These are phyloP conservation scores for Blastobotrys indianensis DNA, from an alignment of 1,139 yeast genomes.

Conservation along the genomic window DNA sequence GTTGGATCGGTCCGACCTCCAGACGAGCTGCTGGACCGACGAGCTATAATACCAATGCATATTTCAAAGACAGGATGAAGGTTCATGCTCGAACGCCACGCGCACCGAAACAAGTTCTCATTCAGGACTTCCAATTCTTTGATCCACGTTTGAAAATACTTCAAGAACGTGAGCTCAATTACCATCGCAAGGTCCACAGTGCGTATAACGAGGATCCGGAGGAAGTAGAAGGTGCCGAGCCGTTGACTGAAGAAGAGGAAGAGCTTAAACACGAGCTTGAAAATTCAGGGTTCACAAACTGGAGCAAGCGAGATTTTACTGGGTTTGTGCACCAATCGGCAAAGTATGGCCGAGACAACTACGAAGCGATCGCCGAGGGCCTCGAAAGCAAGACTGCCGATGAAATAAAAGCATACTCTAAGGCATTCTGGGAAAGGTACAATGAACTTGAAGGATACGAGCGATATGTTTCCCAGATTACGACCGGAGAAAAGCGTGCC, in stretches of 20 bases:
- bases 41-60: constrained; percentile 81
- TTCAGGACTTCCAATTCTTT: constrained; percentile 86
- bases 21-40: constrained; percentile 68
- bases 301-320: constrained; percentile 91
- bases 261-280: constrained; percentile 55
- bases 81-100: constrained; percentile 41
- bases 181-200: constrained; percentile 63
- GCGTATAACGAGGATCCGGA: constrained; percentile 44
- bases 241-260: constrained; percentile 73
- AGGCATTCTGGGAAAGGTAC: constrained; percentile 72
- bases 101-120: constrained; percentile 46
- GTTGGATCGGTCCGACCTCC: constrained; percentile 82
- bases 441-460: constrained; percentile 78
- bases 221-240: constrained; percentile 50
- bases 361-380: constrained; percentile 57
- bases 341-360: constrained; percentile 66
- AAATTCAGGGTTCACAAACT: constrained; percentile 62
- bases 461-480: constrained; percentile 75
- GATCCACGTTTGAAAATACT: constrained; percentile 59
- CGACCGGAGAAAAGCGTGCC: constrained; percentile 77
- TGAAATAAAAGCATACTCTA: constrained; percentile 69
- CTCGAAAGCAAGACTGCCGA: constrained; percentile 57
- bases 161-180: constrained; percentile 72
- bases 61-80: constrained; percentile 68
- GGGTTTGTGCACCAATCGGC: constrained; percentile 80